A percentile compares a stretch with the other conserved stretches of the same genome.
Evolutionary conservation across 1,284 basidiomycete genomes (phyloP).

Genomic region (Microbotryum silenes-acaulis): DNA sequence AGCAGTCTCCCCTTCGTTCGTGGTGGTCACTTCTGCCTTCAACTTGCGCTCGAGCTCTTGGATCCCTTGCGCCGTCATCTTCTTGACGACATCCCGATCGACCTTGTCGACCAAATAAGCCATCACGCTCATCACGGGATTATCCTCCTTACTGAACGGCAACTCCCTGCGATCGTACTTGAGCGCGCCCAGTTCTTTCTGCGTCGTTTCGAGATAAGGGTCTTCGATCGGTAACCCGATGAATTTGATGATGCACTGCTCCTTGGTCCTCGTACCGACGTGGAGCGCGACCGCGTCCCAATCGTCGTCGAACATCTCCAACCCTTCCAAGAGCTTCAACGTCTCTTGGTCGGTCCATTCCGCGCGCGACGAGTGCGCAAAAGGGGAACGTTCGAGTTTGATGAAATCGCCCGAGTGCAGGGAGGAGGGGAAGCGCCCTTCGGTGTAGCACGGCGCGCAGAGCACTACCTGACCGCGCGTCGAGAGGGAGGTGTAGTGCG

Average conservation of each 20-base stretch:
- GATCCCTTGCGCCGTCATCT: slow-evolving; percentile 84
- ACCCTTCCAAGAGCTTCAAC: slow-evolving; percentile 78
- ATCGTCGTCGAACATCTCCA: slow-evolving; percentile 98
- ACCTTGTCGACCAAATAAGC: slow-evolving; percentile 86
- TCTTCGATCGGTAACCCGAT: slow-evolving; percentile 95
- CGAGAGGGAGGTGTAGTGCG: slow-evolving; percentile 70
- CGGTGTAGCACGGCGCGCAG: slow-evolving; percentile 84
- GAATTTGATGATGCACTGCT: slow-evolving; percentile 94
- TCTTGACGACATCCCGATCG: slow-evolving; percentile 80
- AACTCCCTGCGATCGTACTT: slow-evolving; percentile 59
- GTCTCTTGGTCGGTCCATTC: slow-evolving; percentile 86
- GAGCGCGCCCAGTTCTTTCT: slow-evolving; percentile 62
- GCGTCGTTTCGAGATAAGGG: slow-evolving; percentile 54
- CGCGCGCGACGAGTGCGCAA: slow-evolving; percentile 48
- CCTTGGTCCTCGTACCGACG: slow-evolving; percentile 79
- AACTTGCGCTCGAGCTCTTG: slow-evolving; percentile 56
- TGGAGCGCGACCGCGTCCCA: slow-evolving; percentile 89
- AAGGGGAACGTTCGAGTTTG: slow-evolving; percentile 57
- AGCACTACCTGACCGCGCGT: slow-evolving; percentile 54
- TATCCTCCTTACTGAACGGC: slow-evolving; percentile 90
- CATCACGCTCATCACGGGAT: slow-evolving; percentile 97
- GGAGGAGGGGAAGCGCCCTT: slow-evolving; percentile 88
- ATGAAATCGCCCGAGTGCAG: slow-evolving; percentile 99
- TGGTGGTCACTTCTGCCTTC: slow-evolving; percentile 47
- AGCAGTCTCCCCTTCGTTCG: slow-evolving; percentile 49